Conservation (phyloP, 805 yeast genomes). For the Wickerhamomyces canadensis region DNA sequence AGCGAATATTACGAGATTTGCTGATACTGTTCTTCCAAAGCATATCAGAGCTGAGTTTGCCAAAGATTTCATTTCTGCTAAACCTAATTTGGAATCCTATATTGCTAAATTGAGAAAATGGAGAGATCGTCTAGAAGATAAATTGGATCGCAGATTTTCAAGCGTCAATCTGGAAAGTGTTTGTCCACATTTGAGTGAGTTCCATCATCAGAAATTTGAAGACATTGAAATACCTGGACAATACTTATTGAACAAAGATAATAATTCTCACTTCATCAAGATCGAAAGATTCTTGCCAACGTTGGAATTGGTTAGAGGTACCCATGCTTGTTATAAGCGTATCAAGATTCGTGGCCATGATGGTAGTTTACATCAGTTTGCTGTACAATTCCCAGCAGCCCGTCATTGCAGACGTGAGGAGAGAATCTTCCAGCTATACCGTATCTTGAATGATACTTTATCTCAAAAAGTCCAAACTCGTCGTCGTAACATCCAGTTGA, state of each 20-base stretch:
- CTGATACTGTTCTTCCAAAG: constrained; percentile 87
- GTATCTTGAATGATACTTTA: constrained; percentile 79
- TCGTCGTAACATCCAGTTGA: constrained; percentile 76
- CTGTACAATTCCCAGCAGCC: constrained; percentile 96
- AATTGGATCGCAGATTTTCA: constrained; percentile 77
- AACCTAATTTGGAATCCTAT: constrained; percentile 86
- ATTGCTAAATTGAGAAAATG: constrained; percentile 79
- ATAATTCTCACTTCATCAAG: constrained; percentile 84
- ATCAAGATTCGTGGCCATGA: constrained; percentile 89
- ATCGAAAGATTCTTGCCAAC: constrained; percentile 90
- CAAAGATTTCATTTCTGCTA: constrained; percentile 78
- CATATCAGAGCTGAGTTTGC: constrained; percentile 88
- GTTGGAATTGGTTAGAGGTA: constrained; percentile 82
- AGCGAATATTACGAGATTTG: constrained; percentile 79
- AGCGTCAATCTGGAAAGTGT: constrained; percentile 80
- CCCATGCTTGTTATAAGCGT: constrained; percentile 85
- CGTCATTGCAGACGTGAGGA: constrained; percentile 97
- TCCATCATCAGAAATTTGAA: constrained; percentile 97
- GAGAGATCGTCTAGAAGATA: constrained; percentile 90
- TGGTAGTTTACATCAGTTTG: constrained; percentile 87
- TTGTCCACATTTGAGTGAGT: constrained; percentile 92
- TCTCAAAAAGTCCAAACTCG: constrained; percentile 82
- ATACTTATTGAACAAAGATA: constrained; percentile 82
- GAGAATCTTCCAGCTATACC: constrained; percentile 83
- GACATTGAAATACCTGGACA: constrained; percentile 98